Evolutionary conservation across 1,284 basidiomycete genomes (phyloP).

Genomic region (Cryptococcus neoformans): DNA sequence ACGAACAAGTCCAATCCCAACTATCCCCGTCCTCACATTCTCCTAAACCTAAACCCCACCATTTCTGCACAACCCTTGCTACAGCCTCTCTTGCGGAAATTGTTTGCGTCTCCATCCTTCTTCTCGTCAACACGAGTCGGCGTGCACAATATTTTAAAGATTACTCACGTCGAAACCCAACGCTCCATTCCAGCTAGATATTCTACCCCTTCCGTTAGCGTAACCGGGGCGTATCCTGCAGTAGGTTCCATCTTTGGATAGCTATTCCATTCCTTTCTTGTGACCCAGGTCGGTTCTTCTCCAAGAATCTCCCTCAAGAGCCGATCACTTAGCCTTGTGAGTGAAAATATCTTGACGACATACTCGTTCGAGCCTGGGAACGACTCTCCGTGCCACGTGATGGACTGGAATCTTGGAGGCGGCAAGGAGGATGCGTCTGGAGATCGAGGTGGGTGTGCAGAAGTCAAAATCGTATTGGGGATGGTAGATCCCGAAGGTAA

Average conservation of each 20-base stretch:
- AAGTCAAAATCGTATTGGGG: slow-evolving; percentile 72
- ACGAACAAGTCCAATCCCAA: slow-evolving; percentile 46
- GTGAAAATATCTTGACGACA: slow-evolving; percentile 85
- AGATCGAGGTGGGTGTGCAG: slow-evolving; percentile 25
- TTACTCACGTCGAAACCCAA: slow-evolving; percentile 53
- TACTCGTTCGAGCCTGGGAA: slow-evolving; percentile 55
- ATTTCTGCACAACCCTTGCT: slow-evolving; percentile 66
- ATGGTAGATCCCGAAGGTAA: slow-evolving; percentile 53
- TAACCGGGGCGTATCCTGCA: slow-evolving; percentile 66
- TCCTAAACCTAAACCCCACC: slow-evolving; percentile 53
- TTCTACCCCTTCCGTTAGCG: slow-evolving; percentile 70
- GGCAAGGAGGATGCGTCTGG: slow-evolving; percentile 54
- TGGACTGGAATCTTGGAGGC: slow-evolving; percentile 78
- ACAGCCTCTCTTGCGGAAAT: slow-evolving; percentile 78
- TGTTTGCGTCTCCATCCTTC: slow-evolving; percentile 83
- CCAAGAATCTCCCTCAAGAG: slow-evolving; percentile 57
- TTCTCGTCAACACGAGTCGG: slow-evolving; percentile 58
- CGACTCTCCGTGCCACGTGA: slow-evolving; percentile 75
- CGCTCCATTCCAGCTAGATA: slow-evolving; percentile 89
- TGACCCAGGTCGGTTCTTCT: slow-evolving; percentile 73
- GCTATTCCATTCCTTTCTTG: slow-evolving; percentile 65
- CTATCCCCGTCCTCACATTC: slow-evolving; percentile 38
- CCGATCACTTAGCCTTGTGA: slow-evolving; percentile 60
- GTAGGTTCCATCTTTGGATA: slow-evolving; percentile 61
- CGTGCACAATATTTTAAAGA: slow-evolving; percentile 30